Percentiles rank a stretch among this genome's conserved stretches.
phyloP scores from a whole-genome alignment of 805 yeast genomes.

The Barnettozyma vustinii region DNA sequence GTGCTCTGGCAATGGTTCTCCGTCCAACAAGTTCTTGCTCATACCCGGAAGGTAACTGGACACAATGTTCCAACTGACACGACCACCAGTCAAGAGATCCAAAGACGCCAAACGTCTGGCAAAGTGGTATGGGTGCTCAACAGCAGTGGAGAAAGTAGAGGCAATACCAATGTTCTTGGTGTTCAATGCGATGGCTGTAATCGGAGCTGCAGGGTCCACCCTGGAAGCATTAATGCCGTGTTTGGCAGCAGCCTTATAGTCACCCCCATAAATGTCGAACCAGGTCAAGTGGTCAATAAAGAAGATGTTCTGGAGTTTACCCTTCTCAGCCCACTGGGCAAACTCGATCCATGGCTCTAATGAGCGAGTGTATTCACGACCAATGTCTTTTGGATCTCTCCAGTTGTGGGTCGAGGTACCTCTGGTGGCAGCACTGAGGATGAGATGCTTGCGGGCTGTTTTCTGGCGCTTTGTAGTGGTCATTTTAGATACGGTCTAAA shows the following conservation, averaged over 20 bases:
- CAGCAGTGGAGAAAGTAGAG: conserved; percentile 34
- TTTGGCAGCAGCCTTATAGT: conserved; percentile 29
- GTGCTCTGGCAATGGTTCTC: conserved; percentile 32
- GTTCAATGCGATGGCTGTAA: conserved; percentile 34
- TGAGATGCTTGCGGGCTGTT: conserved; percentile 20
- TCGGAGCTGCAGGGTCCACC: conserved; percentile 31
- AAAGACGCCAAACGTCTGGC: conserved; percentile 31
- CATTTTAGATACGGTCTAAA: neutral
- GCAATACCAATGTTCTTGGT: conserved; percentile 37
- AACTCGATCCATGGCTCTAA: conserved; percentile 34
- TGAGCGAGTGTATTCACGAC: conserved; percentile 9
- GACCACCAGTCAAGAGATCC: conserved; percentile 37
- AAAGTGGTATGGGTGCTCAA: neutral
- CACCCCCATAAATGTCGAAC: conserved; percentile 38
- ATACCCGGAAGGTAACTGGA: conserved; percentile 38
- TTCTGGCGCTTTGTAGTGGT: conserved; percentile 6
- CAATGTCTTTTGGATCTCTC: conserved; percentile 22
- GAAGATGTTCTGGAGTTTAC: conserved; percentile 34
- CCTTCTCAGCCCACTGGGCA: conserved; percentile 32
- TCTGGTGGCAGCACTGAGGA: conserved; percentile 36
- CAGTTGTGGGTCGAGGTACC: conserved; percentile 28
- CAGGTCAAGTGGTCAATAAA: conserved; percentile 36
- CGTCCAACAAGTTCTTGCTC: conserved; percentile 33
- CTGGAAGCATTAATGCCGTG: conserved; percentile 27
- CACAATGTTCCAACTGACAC: conserved; percentile 43